Evolutionary conservation across 306 rosid species (phyloP).

Genomic region (Astragalus membranaceus): DNA sequence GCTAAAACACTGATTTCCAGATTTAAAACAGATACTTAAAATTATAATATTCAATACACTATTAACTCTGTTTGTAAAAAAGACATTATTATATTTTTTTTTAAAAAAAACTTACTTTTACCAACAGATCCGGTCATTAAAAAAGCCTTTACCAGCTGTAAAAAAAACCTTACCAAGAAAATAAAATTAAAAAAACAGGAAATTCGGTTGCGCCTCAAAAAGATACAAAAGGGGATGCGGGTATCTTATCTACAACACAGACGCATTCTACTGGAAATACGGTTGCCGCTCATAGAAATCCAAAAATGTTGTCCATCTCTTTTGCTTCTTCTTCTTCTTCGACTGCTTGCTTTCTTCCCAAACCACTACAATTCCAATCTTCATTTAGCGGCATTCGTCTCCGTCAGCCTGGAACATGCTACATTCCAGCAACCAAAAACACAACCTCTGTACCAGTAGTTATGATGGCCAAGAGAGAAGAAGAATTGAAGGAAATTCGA

Average conservation of each 20-base stretch:
- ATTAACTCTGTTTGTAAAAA: too few species aligned
- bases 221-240: neutral
- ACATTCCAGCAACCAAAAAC: conserved; percentile 26
- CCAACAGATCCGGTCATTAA: too few species aligned
- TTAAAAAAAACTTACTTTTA: too few species aligned
- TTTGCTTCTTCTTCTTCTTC: conserved; percentile 23
- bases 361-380: neutral
- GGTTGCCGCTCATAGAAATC: neutral
- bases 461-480: conserved; percentile 82
- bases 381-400: conserved; percentile 22
- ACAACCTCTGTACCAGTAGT: conserved; percentile 38
- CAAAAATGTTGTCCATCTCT: conserved; percentile 23
- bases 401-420: neutral
- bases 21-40: too few species aligned
- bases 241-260: conserved; percentile 9
- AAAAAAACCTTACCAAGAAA: neutral
- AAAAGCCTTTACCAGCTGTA: too few species aligned
- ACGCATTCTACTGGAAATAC: too few species aligned
- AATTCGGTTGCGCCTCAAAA: neutral
- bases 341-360: conserved; percentile 12
- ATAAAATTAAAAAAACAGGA: neutral
- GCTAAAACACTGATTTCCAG: too few species aligned
- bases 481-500: conserved; percentile 70
- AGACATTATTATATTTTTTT: too few species aligned
- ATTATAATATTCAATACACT: too few species aligned